Evolutionary conservation across 345 rosid genomes (phyloP), one percentile per base, ranked within the genome.

Genomic region (Lenwebbia sp.): DNA sequence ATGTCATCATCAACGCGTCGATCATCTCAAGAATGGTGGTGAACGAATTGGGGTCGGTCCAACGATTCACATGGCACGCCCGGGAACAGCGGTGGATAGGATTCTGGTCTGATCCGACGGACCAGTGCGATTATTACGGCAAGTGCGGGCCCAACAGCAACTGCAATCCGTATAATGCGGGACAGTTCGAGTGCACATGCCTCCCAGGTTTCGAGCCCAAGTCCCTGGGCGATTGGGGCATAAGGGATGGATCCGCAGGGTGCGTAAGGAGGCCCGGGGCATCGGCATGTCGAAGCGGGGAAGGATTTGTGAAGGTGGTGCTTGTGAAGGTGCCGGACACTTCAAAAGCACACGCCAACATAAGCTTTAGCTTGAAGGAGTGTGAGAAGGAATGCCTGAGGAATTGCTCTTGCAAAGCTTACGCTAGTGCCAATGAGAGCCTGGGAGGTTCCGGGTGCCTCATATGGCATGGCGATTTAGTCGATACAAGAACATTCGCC

Each of bases 171-270:
- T 50, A 82, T 91, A 86, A 89, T 13, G 55, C 89, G 0, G 93
- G 85, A 3, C 83, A 84, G 83, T 92, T 89, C 56, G 92, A 88
- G 74, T 95, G 98, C 84, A 55, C 56, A 2, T 96, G 99, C 86
- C 57, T 94, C 11, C 96, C 96, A 0, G 98, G 98, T 8, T 94
- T 90, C 70, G 91, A 91, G 83, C 99, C 99, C 21, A 92, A 84
- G 75, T 90, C 65, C 6, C 89, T 89, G 0, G 41, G 41, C 7
- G 93, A 86, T 55, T 93, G 97, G 99, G 83, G 19, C 85, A 83
- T 93, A 78, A 88, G 95, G 82, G 96, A 93, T 25, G 90, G 88
- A 12, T 84, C 92, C 0, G 91, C 83, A 10, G 97, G 98, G 23
- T 96, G 98, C 85, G 84, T 30, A 44, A 92, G 91, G 90, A 92